These are phyloP conservation scores for Zygotorulaspora sp. DNA, from an alignment of 805 yeast species.

Conservation along the genomic window DNA sequence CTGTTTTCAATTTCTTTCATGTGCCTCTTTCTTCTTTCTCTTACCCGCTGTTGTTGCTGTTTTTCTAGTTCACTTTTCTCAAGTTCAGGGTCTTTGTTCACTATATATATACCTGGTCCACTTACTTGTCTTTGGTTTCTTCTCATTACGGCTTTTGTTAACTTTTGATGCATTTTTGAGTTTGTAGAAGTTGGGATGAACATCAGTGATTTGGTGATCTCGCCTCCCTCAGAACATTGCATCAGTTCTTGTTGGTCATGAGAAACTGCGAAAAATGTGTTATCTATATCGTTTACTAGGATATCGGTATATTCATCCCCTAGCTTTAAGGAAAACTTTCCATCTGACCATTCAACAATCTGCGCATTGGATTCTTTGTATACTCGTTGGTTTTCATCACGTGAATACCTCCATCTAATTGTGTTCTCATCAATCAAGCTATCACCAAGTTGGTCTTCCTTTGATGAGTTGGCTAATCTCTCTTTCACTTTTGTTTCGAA, in stretches of 20 bases:
- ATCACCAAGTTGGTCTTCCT: conserved; percentile 54
- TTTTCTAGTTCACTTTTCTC: conserved; percentile 65
- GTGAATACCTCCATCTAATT: conserved; percentile 88
- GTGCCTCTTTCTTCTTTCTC: conserved; percentile 61
- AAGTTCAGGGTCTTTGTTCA: conserved; percentile 60
- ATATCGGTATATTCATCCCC: conserved; percentile 88
- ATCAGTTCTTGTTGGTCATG: conserved; percentile 69
- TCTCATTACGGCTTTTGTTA: conserved; percentile 61
- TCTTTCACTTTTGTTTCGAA: conserved; percentile 49
- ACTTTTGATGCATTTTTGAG: conserved; percentile 73
- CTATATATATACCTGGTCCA: conserved; percentile 40
- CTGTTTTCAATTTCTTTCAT: conserved; percentile 52
- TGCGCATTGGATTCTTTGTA: conserved; percentile 85
- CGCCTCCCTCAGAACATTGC: conserved; percentile 54
- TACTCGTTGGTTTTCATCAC: conserved; percentile 63
- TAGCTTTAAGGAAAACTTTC: conserved; percentile 74
- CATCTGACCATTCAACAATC: conserved; percentile 92
- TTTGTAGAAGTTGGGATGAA: conserved; percentile 88
- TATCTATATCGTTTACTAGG: conserved; percentile 56
- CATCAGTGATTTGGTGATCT: conserved; percentile 59
- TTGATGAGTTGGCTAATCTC: conserved; percentile 36
- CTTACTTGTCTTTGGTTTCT: conserved; percentile 34
- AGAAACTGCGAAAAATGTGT: conserved; percentile 66
- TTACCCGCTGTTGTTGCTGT: conserved; percentile 57
- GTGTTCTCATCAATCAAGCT: conserved; percentile 75